A percentile compares a stretch with the other conserved stretches of the same genome.
Evolutionary conservation across 805 yeast species (phyloP).

Genomic region (Candida nemodendra): DNA sequence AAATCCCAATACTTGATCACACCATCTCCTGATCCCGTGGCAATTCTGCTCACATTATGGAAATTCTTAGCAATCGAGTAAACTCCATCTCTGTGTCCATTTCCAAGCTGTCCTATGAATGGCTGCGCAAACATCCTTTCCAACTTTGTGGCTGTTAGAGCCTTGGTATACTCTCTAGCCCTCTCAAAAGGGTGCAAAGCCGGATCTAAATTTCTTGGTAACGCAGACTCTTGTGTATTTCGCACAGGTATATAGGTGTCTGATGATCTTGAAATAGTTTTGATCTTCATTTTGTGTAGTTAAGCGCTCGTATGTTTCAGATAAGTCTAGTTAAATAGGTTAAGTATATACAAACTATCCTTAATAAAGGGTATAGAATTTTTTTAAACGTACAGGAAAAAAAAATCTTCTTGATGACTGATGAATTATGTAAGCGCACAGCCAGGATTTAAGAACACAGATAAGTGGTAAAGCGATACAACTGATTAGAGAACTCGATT

Average conservation of each 20-base stretch:
- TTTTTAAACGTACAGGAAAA: too few relatives aligned
- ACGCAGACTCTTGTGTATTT: slow-evolving; percentile 81
- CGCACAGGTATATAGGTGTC: slow-evolving; percentile 92
- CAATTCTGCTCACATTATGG: slow-evolving; percentile 65
- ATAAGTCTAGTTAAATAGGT: too few relatives aligned
- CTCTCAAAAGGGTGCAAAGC: slow-evolving; percentile 96
- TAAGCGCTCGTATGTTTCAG: too few relatives aligned
- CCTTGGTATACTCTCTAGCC: slow-evolving; percentile 94
- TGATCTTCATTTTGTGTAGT: slow-evolving; percentile 74
- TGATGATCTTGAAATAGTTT: slow-evolving; percentile 84
- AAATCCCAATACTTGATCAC: slow-evolving; percentile 91
- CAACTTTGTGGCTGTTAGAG: slow-evolving; percentile 90
- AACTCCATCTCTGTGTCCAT: slow-evolving; percentile 94
- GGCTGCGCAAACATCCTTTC: slow-evolving; percentile 98
- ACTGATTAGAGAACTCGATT: too few relatives aligned
- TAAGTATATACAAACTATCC: too few relatives aligned
- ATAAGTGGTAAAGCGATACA: too few relatives aligned
- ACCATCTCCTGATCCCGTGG: slow-evolving; percentile 96
- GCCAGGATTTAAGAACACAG: too few relatives aligned
- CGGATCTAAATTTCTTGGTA: slow-evolving; percentile 89
- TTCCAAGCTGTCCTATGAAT: slow-evolving; percentile 90
- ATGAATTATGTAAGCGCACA: too few relatives aligned
- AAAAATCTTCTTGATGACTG: too few relatives aligned
- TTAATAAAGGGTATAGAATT: too few relatives aligned
- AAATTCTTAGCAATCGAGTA: slow-evolving; percentile 82